Conservation (phyloP, 1,284 basidiomycete genomes). For the Testicularia cyperi region DNA sequence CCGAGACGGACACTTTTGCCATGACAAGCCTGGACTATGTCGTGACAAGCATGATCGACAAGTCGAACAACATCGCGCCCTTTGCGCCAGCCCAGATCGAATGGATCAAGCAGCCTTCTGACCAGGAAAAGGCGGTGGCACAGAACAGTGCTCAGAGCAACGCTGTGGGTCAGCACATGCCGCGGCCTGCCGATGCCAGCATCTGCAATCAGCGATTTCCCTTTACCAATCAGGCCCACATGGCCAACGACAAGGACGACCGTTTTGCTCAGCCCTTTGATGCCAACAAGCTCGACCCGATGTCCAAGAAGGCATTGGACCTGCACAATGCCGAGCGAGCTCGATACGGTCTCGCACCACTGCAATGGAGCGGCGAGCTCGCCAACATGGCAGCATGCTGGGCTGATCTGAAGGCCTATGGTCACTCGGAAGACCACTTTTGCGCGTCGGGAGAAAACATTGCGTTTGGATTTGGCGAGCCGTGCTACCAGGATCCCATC, state of each 20-base stretch:
- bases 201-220: conserved; percentile 30
- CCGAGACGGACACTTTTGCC: conserved; percentile 3
- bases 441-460: conserved; percentile 35
- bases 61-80: conserved; percentile 10
- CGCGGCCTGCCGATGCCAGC: conserved; percentile 16
- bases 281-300: conserved; percentile 9
- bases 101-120: conserved; percentile 21
- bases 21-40: conserved; percentile 7
- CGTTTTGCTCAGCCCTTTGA: conserved; percentile 12
- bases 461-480: conserved; percentile 21
- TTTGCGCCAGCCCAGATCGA: conserved; percentile 13
- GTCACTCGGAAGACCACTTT: conserved; percentile 37
- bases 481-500: conserved; percentile 26
- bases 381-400: conserved; percentile 42
- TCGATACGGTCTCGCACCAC: conserved; percentile 10
- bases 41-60: conserved; percentile 9
- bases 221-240: conserved; percentile 7
- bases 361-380: conserved; percentile 35
- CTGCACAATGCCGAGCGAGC: conserved; percentile 27
- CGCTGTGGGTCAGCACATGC: conserved; percentile 2
- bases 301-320: conserved; percentile 19
- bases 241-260: conserved; percentile 7
- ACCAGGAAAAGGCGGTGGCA: not conserved
- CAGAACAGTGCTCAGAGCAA: not conserved
- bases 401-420: conserved; percentile 39